Percentiles rank a stretch among this genome's conserved stretches.
phyloP scores from a whole-genome alignment of 768 basidiomycete genomes.

The Lactifluus pinguis region DNA sequence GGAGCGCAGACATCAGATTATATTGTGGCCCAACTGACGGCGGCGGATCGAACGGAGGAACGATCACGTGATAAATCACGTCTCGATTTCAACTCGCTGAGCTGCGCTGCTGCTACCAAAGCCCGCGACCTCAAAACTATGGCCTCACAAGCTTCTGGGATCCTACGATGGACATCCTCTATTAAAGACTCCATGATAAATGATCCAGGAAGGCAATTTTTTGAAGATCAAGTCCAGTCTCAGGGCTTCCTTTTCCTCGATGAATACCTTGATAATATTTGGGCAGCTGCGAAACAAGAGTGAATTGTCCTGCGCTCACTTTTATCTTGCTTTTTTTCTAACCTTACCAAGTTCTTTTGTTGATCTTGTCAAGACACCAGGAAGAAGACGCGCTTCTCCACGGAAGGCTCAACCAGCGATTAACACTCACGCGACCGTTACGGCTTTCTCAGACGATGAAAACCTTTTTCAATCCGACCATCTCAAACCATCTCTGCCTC shows the following conservation, averaged over 20 bases:
- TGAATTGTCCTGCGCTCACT: slow-evolving; percentile 22
- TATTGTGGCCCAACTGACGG: neutral
- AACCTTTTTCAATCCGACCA: slow-evolving; percentile 8
- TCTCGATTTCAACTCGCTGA: neutral
- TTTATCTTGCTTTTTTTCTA: neutral
- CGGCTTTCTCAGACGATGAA: slow-evolving; percentile 68
- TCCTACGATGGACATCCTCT: slow-evolving; percentile 58
- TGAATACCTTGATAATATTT: slow-evolving; percentile 64
- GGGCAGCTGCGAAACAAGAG: slow-evolving; percentile 60
- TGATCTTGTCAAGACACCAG: slow-evolving; percentile 78
- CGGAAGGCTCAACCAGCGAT: slow-evolving; percentile 41
- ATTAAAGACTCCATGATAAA: slow-evolving; percentile 61
- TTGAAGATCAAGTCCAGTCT: slow-evolving; percentile 64
- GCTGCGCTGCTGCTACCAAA: neutral
- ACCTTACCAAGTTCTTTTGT: slow-evolving; percentile 47
- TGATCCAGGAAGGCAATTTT: slow-evolving; percentile 60
- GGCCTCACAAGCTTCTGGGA: slow-evolving; percentile 30
- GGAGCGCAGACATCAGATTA: neutral
- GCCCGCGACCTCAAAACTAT: neutral
- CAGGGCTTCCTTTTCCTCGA: slow-evolving; percentile 76
- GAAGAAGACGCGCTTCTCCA: slow-evolving; percentile 52
- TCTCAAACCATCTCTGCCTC: neutral
- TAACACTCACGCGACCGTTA: slow-evolving; percentile 12
- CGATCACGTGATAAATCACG: slow-evolving; percentile 12
- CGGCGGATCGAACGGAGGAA: neutral